These are phyloP conservation scores for Suillus americanus DNA, from an alignment of 768 basidiomycete species.

Conservation along the genomic window DNA sequence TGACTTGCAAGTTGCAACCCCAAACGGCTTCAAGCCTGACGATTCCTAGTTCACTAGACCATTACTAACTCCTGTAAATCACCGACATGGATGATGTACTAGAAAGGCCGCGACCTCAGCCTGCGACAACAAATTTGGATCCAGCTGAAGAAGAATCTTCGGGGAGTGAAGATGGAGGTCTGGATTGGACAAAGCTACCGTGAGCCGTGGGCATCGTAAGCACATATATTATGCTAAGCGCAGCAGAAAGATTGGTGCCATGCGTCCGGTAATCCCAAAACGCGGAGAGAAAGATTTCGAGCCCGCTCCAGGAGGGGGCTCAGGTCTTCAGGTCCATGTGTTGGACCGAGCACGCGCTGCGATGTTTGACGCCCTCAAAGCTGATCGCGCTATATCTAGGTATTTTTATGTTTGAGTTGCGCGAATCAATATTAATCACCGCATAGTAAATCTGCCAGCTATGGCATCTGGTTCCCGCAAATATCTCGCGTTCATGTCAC, in stretches of 20 bases:
- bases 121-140: slow-evolving; percentile 12
- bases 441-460: slow-evolving; percentile 72
- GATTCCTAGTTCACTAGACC: background rate
- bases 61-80: background rate
- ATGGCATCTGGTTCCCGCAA: slow-evolving; percentile 76
- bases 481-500: slow-evolving; percentile 67
- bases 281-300: slow-evolving; percentile 98
- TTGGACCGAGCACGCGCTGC: slow-evolving; percentile 79
- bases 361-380: slow-evolving; percentile 81
- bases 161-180: slow-evolving; percentile 72
- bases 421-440: no score
- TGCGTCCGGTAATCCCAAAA: slow-evolving; percentile 82
- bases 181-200: slow-evolving; percentile 84
- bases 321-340: slow-evolving; percentile 77
- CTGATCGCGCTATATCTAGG: slow-evolving; percentile 77
- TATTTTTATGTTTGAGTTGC: slow-evolving; percentile 24
- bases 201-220: slow-evolving; percentile 29
- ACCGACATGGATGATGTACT: slow-evolving; percentile 62
- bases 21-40: background rate
- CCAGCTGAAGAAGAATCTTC: slow-evolving; percentile 53
- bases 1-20: background rate
- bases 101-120: slow-evolving; percentile 38
- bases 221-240: slow-evolving; percentile 7
- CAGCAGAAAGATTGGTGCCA: slow-evolving; percentile 23
- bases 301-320: slow-evolving; percentile 63